Base-by-base conservation (phyloP, 768 basidiomycete genomes). In the Phylloporus sp. region DNA sequence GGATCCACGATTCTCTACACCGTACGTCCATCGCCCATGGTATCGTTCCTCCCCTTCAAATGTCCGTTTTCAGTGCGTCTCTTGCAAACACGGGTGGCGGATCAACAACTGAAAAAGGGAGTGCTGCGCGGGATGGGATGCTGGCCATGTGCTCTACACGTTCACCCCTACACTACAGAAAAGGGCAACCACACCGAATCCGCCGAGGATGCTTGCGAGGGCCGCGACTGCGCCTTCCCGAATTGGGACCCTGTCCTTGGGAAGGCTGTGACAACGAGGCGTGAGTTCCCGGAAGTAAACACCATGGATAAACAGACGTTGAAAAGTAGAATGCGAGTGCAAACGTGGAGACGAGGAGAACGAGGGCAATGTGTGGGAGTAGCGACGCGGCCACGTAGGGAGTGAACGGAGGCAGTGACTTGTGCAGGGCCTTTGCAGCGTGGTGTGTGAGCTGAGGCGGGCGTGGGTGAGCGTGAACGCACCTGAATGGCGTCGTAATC, bases 1-100 rank as follows among this genome's bases (percentile, higher is more conserved):
- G 93, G 93, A 4, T 89, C 90, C 26, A 96, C 92, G 11, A 83
- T 94, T 58, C 84, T 95, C 65, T 96, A 94, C 67, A 90, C 84
- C n/a, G 92, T 92, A 62, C 50, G 86, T 74, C 26, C 52, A 39
- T 14, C 13, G 5, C 35, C 13, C 46, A n/a, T 21, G 38, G 34
- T 24, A 39, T 40, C 29, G 23, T 15, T 26, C 14, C 22, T 0
- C 48, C 21, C 6, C 32, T 41, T 52, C 55, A 60, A 21, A 18
- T n/a, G 21, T 49, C 47, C 28, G 9, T 27, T 33, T 47, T 33
- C 61, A 90, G 89, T 90, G 87, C 49, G 77, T 73, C 24, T 74
- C 77, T 40, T 89, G 87, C 75, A 81, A 81, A 60, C 78, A 86
- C 53, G 85, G 85, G 33, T 90, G 86, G 87, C 78, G 86, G 49